phyloP scores from a whole-genome alignment of 805 yeast species.

The Ogataea parapolymorpha region DNA sequence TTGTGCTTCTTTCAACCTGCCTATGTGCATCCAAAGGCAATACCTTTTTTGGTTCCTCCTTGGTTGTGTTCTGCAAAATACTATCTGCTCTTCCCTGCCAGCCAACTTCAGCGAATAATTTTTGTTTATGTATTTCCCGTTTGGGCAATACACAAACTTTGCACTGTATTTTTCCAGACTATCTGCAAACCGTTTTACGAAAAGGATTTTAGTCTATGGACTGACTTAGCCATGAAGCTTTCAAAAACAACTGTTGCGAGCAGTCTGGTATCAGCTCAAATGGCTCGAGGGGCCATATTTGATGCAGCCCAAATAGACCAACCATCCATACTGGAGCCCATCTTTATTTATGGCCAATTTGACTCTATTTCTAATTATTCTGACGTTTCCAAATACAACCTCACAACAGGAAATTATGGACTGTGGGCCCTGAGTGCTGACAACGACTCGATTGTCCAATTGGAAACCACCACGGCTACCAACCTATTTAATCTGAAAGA shows the following conservation, averaged over 20 bases:
- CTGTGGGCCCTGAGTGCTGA: constrained; percentile 20
- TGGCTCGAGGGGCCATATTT: not conserved
- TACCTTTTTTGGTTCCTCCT: too few relatives aligned
- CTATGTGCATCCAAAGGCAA: too few relatives aligned
- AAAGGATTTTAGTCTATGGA: constrained; percentile 1
- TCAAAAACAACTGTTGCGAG: not conserved
- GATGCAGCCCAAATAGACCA: constrained; percentile 7
- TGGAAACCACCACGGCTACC: constrained; percentile 10
- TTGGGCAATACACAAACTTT: constrained; percentile 1
- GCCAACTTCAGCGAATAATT: too few relatives aligned
- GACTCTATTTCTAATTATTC: constrained; percentile 27
- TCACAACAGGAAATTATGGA: constrained; percentile 16
- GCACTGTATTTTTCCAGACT: constrained; percentile 3
- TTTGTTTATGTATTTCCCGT: constrained; percentile 4
- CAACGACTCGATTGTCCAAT: constrained; percentile 16
- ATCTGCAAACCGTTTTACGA: constrained; percentile 1
- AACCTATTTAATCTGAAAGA: constrained; percentile 12
- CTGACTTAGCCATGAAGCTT: constrained; percentile 3
- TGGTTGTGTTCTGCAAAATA: too few relatives aligned
- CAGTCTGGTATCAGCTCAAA: not conserved
- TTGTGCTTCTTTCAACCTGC: too few relatives aligned
- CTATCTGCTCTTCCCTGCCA: too few relatives aligned
- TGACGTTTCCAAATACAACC: constrained; percentile 20
- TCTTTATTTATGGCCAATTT: constrained; percentile 28
- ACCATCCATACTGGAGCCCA: constrained; percentile 20